Conservation (phyloP, 768 basidiomycete species). For the Agrocybe pediades region DNA sequence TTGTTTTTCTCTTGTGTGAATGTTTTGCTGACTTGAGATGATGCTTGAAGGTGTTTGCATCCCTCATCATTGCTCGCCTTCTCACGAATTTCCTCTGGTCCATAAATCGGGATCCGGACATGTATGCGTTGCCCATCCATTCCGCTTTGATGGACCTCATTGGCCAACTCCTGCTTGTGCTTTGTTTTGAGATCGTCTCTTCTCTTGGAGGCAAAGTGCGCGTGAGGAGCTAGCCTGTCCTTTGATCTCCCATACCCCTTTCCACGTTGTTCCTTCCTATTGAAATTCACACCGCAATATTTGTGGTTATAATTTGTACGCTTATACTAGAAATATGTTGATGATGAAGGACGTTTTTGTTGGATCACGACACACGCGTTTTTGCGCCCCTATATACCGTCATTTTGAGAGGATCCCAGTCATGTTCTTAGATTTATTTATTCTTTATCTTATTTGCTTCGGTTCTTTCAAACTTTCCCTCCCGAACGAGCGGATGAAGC, state of each 20-base stretch:
- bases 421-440: conserved; percentile 5
- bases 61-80: conserved; percentile 63
- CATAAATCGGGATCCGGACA: conserved; percentile 80
- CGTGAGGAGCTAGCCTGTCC: conserved; percentile 1
- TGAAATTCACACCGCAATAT: neutral
- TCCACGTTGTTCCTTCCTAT: too few relatives aligned
- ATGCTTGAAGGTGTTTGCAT: conserved; percentile 60
- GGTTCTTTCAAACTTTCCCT: too few relatives aligned
- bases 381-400: neutral
- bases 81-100: conserved; percentile 83
- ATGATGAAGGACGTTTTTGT: neutral
- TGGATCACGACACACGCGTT: neutral
- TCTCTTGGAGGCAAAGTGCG: conserved; percentile 37
- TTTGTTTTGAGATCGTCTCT: conserved; percentile 71
- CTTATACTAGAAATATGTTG: neutral
- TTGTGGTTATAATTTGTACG: neutral
- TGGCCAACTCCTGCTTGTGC: conserved; percentile 78
- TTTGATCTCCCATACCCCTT: neutral
- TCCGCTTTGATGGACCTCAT: conserved; percentile 86
- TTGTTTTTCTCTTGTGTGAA: conserved; percentile 1
- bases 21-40: conserved; percentile 2
- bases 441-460: conserved; percentile 5
- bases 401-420: neutral
- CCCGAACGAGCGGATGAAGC: too few relatives aligned
- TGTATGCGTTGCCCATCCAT: conserved; percentile 92